Base-by-base conservation (phyloP, 805 yeast species). In the Myxozyma neglecta region DNA sequence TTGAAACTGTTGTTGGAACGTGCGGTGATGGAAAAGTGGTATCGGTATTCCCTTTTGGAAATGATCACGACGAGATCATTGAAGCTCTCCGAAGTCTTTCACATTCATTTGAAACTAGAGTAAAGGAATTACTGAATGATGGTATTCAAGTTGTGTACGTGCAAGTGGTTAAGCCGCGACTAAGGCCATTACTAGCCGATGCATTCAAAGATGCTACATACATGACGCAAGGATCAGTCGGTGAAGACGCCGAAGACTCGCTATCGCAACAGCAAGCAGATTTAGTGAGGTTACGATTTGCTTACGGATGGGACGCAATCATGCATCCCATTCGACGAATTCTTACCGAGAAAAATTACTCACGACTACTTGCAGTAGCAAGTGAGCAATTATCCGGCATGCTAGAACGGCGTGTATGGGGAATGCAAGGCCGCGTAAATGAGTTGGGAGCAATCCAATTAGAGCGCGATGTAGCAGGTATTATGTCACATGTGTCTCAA, bases 371-470 rank as follows among this genome's bases (percentile, higher is more conserved):
- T 45, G 74, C 81, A 4, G 73, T 80, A 3, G 77, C 85, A 3
- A 86, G 88, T 6, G 74, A 80, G 2, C 77, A 81, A 48, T 70
- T 89, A 32, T 84, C 90, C 1, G 76, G 76, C 20, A 68, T 81
- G 16, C 69, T 90, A 3, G 96, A 90, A 70, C 80, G 82, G 64
- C 85, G 85, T 68, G 76, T 93, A 35, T 83, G 93, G 85, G 67
- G 79, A 3, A 77, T 89, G 50, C 83, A 86, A 52, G 82, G 83
- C 56, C 84, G 83, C 66, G 83, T 90, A 62, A 91, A 89, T 70
- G 96, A 89, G 68, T 75, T 89, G 45, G 98, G 97, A 1, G 85
- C 96, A 0, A 80, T 90, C 18, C 88, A 86, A 66, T 76, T 94
- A 53, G 98, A 94, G 66, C 84, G 89, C 61, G 97, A 92, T 71